Conservation (phyloP, 306 rosid species). For the Vigna angularis region DNA sequence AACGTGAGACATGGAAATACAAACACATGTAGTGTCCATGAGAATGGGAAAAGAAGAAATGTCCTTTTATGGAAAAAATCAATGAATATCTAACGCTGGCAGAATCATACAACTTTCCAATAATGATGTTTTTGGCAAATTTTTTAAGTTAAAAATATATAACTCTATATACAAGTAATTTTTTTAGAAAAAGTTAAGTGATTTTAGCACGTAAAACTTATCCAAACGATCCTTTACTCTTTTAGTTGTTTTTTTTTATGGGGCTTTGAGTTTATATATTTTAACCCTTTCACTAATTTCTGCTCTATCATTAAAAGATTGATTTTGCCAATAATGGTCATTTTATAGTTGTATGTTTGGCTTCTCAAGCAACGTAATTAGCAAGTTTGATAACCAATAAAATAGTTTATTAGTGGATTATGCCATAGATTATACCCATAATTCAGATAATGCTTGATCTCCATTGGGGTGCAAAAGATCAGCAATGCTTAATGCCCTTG, state of each 20-base stretch:
- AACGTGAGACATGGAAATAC: neutral
- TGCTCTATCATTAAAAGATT: no score
- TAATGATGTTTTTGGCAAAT: neutral
- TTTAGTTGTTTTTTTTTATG: no score
- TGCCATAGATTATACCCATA: slow-evolving; percentile 36
- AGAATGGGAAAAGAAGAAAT: neutral
- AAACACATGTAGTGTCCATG: neutral
- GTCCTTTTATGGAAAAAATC: neutral
- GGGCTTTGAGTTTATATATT: no score
- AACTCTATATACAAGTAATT: no score
- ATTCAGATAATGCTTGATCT: slow-evolving; percentile 37
- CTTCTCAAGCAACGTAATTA: slow-evolving; percentile 32
- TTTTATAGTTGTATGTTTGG: neutral
- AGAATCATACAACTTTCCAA: neutral
- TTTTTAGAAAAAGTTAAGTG: no score
- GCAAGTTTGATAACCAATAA: slow-evolving; percentile 37
- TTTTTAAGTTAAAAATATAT: no score
- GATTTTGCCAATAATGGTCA: no score
- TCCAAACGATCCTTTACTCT: no score
- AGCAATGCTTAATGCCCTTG: slow-evolving; percentile 29
- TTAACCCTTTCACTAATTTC: no score
- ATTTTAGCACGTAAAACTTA: no score
- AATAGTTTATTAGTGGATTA: slow-evolving; percentile 45
- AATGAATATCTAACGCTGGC: neutral
- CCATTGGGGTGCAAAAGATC: slow-evolving; percentile 45